phyloP scores from a whole-genome alignment of 257 asterid genomes.

The Rauvolfia tetraphylla region DNA sequence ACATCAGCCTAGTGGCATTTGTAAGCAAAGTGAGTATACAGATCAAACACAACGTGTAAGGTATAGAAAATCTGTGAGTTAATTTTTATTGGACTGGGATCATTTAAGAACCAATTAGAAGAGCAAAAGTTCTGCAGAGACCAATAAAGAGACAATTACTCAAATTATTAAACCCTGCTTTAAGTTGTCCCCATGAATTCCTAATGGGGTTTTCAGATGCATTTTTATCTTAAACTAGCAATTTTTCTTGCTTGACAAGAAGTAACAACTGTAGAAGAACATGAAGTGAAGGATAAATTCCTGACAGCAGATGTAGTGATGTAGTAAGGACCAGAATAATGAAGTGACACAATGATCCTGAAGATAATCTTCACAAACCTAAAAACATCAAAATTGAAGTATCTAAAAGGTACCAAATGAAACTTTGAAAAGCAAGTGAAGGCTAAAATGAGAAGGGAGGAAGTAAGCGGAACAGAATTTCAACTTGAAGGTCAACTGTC shows the following conservation, averaged over 20 bases:
- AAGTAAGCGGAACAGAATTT: neutral
- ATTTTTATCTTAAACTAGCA: neutral
- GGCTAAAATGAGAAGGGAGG: neutral
- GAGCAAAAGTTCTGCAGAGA: neutral
- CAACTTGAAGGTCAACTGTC: neutral
- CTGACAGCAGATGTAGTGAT: neutral
- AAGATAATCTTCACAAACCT: neutral
- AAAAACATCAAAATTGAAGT: neutral
- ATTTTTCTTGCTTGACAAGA: neutral
- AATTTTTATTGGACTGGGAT: neutral
- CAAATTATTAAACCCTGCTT: neutral
- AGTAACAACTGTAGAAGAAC: neutral
- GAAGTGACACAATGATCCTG: neutral
- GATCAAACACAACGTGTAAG: neutral
- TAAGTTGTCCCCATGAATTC: neutral
- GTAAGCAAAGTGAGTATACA: neutral
- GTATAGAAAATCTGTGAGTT: neutral
- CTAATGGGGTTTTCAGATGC: neutral
- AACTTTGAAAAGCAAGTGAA: neutral
- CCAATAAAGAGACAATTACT: neutral
- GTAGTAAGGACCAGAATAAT: neutral
- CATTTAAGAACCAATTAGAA: neutral
- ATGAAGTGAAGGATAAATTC: neutral
- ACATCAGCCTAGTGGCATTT: slow-evolving; percentile 65
- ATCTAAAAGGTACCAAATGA: neutral